Evolutionary conservation across 176 grass and related monocot genomes (phyloP), one percentile per base, ranked within the genome.

Genomic region (Oryza rufipogon): DNA sequence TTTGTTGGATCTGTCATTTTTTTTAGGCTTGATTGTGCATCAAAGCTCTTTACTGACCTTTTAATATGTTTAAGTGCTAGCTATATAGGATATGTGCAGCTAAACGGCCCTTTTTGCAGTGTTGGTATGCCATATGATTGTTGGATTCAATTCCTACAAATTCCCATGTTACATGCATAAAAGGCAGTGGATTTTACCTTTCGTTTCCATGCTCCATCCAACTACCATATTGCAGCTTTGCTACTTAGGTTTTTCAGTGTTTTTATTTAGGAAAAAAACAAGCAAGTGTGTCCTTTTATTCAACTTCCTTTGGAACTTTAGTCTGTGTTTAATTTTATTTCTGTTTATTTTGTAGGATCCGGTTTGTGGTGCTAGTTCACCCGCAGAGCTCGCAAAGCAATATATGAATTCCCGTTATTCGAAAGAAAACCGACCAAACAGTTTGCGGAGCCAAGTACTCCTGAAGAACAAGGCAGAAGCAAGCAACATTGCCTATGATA

Each of bases 371-470:
- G 54, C 61, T 87, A 81, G 33, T 61, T 88, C 83, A n/a, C 93
- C 93, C 44, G 34, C 80, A 36, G 90, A 95, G 41, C 83, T 95
- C 33, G 93, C 90, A 1, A 95, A 92, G 70, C 80, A 89, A 84
- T 90, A 84, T 79, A 95, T 95, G 93, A 85, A 72, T 81, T 81
- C 88, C 51, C 86, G 73, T 44, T 74, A 76, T 88, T 81, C 17
- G 2, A 88, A 49, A 70, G 85, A 82, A 69, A 75, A 76, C 63
- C 86, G 71, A 52, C 61, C 83, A 4, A 77, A 63, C 78, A 86
- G 67, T 78, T 60, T 88, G 67, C 49, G 56, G 64, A 92, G 80
- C 15, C 88, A 68, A 66, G 39, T 90, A 20, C 80, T 92, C 78
- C 68, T 47, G 39, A 73, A 88, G 44, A 74, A 86, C 64, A 86